phyloP scores from a whole-genome alignment of 2,329 filamentous ascomycete genomes.

The Paraphoma chrysanthemicola region DNA sequence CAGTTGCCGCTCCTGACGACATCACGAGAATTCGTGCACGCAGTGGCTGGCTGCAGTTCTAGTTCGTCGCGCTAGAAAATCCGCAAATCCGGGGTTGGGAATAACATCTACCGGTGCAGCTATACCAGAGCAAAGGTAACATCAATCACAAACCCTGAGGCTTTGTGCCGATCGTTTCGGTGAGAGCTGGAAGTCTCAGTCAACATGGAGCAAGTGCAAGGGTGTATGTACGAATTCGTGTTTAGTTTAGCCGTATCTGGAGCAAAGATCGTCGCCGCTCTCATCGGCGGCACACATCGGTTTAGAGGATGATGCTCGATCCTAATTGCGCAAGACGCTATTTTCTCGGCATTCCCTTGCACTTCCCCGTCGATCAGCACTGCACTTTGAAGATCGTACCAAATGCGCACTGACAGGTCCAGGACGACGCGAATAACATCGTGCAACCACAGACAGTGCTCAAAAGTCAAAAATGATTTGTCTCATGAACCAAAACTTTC shows the following conservation, averaged over 20 bases:
- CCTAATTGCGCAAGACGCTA: constrained; percentile 29
- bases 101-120: not conserved
- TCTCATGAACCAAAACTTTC: not conserved
- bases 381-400: constrained; percentile 21
- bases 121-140: not conserved
- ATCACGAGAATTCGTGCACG: constrained; percentile 10
- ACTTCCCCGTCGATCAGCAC: constrained; percentile 19
- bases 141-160: constrained; percentile 13
- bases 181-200: not conserved
- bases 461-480: not conserved
- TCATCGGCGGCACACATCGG: constrained; percentile 26
- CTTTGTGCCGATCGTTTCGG: constrained; percentile 12
- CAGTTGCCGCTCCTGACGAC: constrained; percentile 14
- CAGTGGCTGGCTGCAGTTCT: constrained; percentile 2
- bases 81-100: not conserved
- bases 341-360: constrained; percentile 10
- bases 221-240: constrained; percentile 26
- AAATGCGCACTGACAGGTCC: constrained; percentile 12
- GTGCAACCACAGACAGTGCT: not conserved
- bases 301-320: constrained; percentile 26
- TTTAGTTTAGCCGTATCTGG: constrained; percentile 30
- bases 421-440: constrained; percentile 11
- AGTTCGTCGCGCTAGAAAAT: not conserved
- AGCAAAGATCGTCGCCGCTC: constrained; percentile 34
- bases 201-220: constrained; percentile 11